These are phyloP conservation scores for Centaurea solstitialis DNA, from an alignment of 129 eudicot genomes.

Conservation along the genomic window DNA sequence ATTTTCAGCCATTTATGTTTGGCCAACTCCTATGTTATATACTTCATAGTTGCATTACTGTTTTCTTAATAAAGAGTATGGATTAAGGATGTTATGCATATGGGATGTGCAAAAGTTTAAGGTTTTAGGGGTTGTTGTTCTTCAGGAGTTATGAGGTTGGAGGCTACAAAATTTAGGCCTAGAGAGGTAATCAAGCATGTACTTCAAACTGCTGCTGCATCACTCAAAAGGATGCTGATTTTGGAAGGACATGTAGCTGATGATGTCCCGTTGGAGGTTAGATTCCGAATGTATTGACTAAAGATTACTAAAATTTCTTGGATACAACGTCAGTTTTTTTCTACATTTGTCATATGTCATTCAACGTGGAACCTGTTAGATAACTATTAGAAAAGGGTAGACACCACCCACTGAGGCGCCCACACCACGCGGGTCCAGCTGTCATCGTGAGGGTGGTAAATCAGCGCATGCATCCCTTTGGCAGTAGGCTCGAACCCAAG, in stretches of 20 bases:
- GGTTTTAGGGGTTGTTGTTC: slow-evolving; percentile 14
- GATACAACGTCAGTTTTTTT: neutral
- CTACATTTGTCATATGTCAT: neutral
- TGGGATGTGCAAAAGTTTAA: neutral
- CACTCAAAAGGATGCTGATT: slow-evolving; percentile 65
- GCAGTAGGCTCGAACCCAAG: no score
- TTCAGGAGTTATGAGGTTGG: slow-evolving; percentile 91
- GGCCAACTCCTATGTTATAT: neutral
- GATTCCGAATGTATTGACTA: neutral
- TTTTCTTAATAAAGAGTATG: neutral
- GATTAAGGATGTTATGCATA: neutral
- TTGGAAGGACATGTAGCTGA: slow-evolving; percentile 86
- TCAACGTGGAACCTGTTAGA: neutral
- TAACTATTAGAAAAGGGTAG: no score
- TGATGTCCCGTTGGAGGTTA: slow-evolving; percentile 88
- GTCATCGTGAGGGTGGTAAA: no score
- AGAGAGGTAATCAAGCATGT: slow-evolving; percentile 97
- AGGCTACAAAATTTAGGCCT: slow-evolving; percentile 96
- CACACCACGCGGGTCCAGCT: no score
- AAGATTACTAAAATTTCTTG: neutral
- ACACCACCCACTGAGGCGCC: no score
- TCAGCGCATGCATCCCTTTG: no score
- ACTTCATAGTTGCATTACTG: neutral
- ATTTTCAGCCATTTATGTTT: slow-evolving; percentile 15
- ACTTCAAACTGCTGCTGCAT: slow-evolving; percentile 95